phyloP scores from a whole-genome alignment of 1,139 yeast species.

The Kodamaea ohmeri region DNA sequence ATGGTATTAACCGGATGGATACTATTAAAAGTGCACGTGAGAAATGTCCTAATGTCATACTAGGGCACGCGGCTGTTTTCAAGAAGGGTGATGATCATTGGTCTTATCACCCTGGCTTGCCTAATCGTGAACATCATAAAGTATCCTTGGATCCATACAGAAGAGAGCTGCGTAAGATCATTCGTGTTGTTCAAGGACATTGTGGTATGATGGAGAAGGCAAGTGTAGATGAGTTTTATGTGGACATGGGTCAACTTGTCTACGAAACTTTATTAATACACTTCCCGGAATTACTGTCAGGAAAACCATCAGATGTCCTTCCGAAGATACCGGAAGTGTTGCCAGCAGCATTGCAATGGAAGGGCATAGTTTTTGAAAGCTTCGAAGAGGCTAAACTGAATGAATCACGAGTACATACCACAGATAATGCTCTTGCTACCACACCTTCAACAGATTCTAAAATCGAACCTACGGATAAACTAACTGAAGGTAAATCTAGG shows the following conservation, averaged over 20 bases:
- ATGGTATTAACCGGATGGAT: slow-evolving; percentile 79
- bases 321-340: slow-evolving; percentile 52
- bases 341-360: slow-evolving; percentile 30
- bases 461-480: too few species aligned
- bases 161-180: slow-evolving; percentile 77
- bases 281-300: slow-evolving; percentile 25
- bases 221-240: slow-evolving; percentile 89
- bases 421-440: slow-evolving; percentile 5
- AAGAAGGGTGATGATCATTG: slow-evolving; percentile 82
- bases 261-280: slow-evolving; percentile 21
- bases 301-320: slow-evolving; percentile 28
- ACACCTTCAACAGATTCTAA: too few species aligned
- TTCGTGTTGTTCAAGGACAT: slow-evolving; percentile 51
- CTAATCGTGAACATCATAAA: slow-evolving; percentile 57
- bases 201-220: slow-evolving; percentile 85
- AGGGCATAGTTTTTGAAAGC: slow-evolving; percentile 24
- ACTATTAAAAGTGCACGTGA: slow-evolving; percentile 60
- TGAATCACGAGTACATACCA: neutral
- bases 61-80: slow-evolving; percentile 94
- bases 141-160: slow-evolving; percentile 91
- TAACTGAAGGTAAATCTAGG: too few species aligned
- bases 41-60: slow-evolving; percentile 71
- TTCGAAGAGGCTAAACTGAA: slow-evolving; percentile 8
- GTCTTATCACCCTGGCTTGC: slow-evolving; percentile 55
- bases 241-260: slow-evolving; percentile 66